Percentiles rank a stretch among this genome's conserved stretches.
Conservation (phyloP, 805 yeast species). For the Wickerhamiella alocasiicola region DNA sequence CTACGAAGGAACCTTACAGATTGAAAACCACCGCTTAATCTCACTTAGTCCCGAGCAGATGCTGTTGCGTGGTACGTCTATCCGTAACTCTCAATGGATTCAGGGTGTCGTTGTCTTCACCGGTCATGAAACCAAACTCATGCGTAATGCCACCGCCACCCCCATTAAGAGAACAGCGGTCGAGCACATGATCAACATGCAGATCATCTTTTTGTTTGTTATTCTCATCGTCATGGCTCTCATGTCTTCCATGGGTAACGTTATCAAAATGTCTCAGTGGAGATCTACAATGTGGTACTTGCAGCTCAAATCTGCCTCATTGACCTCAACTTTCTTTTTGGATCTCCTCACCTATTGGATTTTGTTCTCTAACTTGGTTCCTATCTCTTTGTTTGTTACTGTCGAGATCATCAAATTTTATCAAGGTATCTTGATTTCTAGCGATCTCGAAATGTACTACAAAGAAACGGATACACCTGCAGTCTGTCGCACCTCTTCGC, state of each 20-base stretch:
- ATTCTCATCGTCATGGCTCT: slow-evolving; percentile 63
- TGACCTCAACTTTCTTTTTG: slow-evolving; percentile 60
- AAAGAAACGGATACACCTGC: slow-evolving; percentile 86
- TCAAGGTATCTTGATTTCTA: slow-evolving; percentile 86
- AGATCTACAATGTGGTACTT: slow-evolving; percentile 48
- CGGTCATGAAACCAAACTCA: slow-evolving; percentile 94
- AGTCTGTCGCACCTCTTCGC: slow-evolving; percentile 84
- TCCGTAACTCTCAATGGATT: slow-evolving; percentile 90
- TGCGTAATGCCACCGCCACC: slow-evolving; percentile 98
- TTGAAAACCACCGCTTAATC: slow-evolving; percentile 31
- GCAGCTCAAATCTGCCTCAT: slow-evolving; percentile 53
- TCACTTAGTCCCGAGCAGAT: slow-evolving; percentile 85
- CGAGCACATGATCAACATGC: slow-evolving; percentile 86
- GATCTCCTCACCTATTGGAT: slow-evolving; percentile 94
- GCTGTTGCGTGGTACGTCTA: slow-evolving; percentile 86
- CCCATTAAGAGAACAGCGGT: slow-evolving; percentile 97
- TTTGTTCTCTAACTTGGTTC: slow-evolving; percentile 90
- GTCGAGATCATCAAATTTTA: slow-evolving; percentile 91
- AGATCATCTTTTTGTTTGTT: slow-evolving; percentile 76
- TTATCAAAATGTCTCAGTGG: slow-evolving; percentile 50
- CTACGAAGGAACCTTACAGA: slow-evolving; percentile 71
- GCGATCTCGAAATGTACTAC: slow-evolving; percentile 87
- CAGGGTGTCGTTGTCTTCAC: slow-evolving; percentile 90
- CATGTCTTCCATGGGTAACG: slow-evolving; percentile 80
- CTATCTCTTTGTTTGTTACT: slow-evolving; percentile 90